Percentiles rank a stretch among this genome's conserved stretches.
Evolutionary conservation across 306 rosid species (phyloP).

Genomic region (Prosopis cineraria): DNA sequence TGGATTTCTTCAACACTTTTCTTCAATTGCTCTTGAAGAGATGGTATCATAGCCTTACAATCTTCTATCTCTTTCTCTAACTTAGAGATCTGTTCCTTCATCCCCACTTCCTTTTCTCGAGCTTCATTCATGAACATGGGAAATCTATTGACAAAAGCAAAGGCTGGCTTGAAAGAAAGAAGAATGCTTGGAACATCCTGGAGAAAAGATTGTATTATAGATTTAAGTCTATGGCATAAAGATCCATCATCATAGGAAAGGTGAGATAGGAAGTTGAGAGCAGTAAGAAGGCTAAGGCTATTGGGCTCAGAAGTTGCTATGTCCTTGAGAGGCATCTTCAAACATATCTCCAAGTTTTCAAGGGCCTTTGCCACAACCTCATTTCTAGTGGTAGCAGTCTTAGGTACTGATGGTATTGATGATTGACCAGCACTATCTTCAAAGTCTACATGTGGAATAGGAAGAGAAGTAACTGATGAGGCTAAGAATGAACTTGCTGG

Average conservation of each 20-base stretch:
- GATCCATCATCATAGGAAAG: slow-evolving; percentile 15
- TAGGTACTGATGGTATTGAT: not conserved
- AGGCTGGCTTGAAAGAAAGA: slow-evolving; percentile 33
- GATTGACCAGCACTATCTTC: not conserved
- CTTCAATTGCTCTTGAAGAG: slow-evolving; percentile 25
- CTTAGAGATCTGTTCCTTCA: not conserved
- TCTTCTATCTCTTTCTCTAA: not conserved
- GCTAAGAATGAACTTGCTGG: not conserved
- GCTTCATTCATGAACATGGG: slow-evolving; percentile 16
- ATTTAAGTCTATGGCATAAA: slow-evolving; percentile 27
- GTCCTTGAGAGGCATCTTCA: slow-evolving; percentile 35
- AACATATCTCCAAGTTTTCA: slow-evolving; percentile 25
- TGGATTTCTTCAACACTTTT: slow-evolving; percentile 26
- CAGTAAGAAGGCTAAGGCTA: slow-evolving; percentile 18
- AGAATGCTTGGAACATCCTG: slow-evolving; percentile 25
- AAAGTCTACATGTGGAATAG: not conserved
- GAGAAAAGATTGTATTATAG: slow-evolving; percentile 17
- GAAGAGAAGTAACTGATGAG: not conserved
- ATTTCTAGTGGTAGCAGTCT: not conserved
- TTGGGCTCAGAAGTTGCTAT: slow-evolving; percentile 25
- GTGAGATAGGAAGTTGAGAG: slow-evolving; percentile 40
- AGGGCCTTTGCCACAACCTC: slow-evolving; percentile 17
- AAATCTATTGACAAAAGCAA: not conserved
- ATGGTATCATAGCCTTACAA: slow-evolving; percentile 2
- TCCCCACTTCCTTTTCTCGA: not conserved